Evolutionary conservation across 2,329 filamentous ascomycete genomes (phyloP).

Genomic region (Lasiodiplodia sp.): DNA sequence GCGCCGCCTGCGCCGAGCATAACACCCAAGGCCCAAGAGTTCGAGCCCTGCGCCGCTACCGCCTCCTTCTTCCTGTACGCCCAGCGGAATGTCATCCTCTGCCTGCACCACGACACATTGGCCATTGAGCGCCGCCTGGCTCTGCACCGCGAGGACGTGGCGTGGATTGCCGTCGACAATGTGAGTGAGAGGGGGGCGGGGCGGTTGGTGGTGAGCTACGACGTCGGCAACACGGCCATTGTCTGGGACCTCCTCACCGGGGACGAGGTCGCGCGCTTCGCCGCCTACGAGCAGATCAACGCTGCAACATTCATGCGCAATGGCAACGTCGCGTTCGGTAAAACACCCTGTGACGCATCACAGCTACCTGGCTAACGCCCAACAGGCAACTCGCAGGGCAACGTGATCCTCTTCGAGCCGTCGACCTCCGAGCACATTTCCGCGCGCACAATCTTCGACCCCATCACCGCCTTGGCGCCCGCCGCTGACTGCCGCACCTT

Average conservation of each 20-base stretch:
- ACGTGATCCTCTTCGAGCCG: slow-evolving; percentile 93
- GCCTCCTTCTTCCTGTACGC: slow-evolving; percentile 90
- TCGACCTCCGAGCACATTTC: slow-evolving; percentile 92
- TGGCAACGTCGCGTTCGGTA: slow-evolving; percentile 96
- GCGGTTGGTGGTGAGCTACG: slow-evolving; percentile 89
- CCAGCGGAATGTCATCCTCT: slow-evolving; percentile 80
- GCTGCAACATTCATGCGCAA: slow-evolving; percentile 96
- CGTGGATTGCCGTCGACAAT: slow-evolving; percentile 87
- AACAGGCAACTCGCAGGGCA: slow-evolving; percentile 87
- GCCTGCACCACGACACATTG: slow-evolving; percentile 90
- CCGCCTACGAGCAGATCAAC: slow-evolving; percentile 84
- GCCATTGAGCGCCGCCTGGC: slow-evolving; percentile 88
- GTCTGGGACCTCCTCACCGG: slow-evolving; percentile 97
- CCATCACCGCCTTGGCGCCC: slow-evolving; percentile 91
- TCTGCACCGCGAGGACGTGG: slow-evolving; percentile 81
- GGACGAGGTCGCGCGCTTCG: slow-evolving; percentile 88
- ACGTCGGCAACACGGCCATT: slow-evolving; percentile 88
- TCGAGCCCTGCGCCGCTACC: slow-evolving; percentile 90
- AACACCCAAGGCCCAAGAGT: slow-evolving; percentile 59
- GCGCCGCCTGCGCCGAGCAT: slow-evolving; percentile 52
- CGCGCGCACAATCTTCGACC: slow-evolving; percentile 89
- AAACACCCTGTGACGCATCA: slow-evolving; percentile 40
- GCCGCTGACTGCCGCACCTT: slow-evolving; percentile 91
- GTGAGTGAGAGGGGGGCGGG: slow-evolving; percentile 86
- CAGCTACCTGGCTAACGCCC: slow-evolving; percentile 8